Base-by-base conservation (phyloP, 768 basidiomycete genomes). In the Pleurotus sapidus region DNA sequence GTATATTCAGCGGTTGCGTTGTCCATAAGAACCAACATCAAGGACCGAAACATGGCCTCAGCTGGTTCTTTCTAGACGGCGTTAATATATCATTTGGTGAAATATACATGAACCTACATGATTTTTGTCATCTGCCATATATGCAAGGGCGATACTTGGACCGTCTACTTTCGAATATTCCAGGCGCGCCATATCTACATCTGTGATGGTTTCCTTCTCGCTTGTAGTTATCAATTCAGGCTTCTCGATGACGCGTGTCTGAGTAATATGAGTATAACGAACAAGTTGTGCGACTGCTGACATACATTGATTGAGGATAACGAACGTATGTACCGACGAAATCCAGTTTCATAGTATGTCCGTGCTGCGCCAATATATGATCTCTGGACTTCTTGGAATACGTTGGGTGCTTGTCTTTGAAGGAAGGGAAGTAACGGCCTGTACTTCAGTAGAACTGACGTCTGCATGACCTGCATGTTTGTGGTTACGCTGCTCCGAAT, bases 271-370 rank as follows among this genome's bases (percentile, higher is more conserved):
- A 40, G 48, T 20, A n/a, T 38, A 34, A 48, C 9, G 20, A 54
- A 55, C 51, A 27, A 58, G 20, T 42, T 15, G 24, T 17, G 5
- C 11, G 9, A 46, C 45, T n/a, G 38, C 20, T 17, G 39, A 50
- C 74, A 49, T 45, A 90, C 90, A 79, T 89, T 91, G 51, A 98
- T 80, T 71, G 79, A 84, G 37, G 86, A 83, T 47, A 99, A 75
- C 66, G 87, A 89, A 46, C 97, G 79, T 20, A 87, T 81, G 68
- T 98, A 99, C 43, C 97, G 77, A 60, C 97, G 77, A 68, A 98
- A 95, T 0, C 89, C 93, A 18, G 97, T 98, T 73, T 99, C 97
- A 59, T 94, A 98, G 69, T 97, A 99, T 18, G 91, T 82, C 40
- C 95, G 85, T 12, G 91, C 89, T 24, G 90, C 84, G 34, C 82